Evolutionary conservation across 2,329 filamentous ascomycete genomes (phyloP).

Genomic region (Beauveria brongniartii): DNA sequence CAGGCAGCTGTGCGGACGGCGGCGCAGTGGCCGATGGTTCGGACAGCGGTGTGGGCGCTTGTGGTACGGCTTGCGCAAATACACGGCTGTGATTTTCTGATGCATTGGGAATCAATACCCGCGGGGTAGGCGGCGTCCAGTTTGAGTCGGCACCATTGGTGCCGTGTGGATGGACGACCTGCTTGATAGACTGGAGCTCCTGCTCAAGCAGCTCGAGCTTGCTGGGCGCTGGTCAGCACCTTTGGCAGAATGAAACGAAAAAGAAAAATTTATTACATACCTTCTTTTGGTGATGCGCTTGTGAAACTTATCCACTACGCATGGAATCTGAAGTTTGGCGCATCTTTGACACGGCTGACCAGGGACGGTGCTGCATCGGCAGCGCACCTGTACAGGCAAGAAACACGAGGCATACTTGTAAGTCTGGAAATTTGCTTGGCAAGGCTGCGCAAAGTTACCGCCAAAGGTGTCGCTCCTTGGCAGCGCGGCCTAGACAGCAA

Average conservation of each 20-base stretch:
- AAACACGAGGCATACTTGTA: constrained; percentile 8
- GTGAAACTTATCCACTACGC: constrained; percentile 39
- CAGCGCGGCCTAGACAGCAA: neutral
- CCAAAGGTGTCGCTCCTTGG: neutral
- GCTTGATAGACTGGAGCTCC: constrained; percentile 47
- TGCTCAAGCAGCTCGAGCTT: constrained; percentile 48
- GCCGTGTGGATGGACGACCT: constrained; percentile 33
- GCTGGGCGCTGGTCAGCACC: constrained; percentile 22
- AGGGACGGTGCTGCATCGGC: constrained; percentile 30
- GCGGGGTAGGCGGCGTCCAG: constrained; percentile 24
- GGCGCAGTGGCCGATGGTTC: constrained; percentile 20
- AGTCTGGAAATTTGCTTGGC: constrained; percentile 8
- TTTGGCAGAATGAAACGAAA: neutral
- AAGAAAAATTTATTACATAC: constrained; percentile 17
- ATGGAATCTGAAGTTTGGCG: constrained; percentile 33
- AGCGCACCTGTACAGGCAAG: constrained; percentile 30
- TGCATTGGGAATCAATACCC: constrained; percentile 18
- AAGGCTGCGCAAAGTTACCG: neutral
- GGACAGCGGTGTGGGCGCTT: constrained; percentile 19
- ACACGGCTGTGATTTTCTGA: constrained; percentile 9
- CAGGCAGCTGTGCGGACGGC: constrained; percentile 13
- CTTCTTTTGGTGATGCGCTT: constrained; percentile 39
- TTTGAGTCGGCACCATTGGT: constrained; percentile 14
- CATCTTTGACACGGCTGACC: constrained; percentile 38
- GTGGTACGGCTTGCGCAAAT: constrained; percentile 4